Base-by-base conservation (phyloP, 352 stramenopile genomes). In the Phytophthora sp. region DNA sequence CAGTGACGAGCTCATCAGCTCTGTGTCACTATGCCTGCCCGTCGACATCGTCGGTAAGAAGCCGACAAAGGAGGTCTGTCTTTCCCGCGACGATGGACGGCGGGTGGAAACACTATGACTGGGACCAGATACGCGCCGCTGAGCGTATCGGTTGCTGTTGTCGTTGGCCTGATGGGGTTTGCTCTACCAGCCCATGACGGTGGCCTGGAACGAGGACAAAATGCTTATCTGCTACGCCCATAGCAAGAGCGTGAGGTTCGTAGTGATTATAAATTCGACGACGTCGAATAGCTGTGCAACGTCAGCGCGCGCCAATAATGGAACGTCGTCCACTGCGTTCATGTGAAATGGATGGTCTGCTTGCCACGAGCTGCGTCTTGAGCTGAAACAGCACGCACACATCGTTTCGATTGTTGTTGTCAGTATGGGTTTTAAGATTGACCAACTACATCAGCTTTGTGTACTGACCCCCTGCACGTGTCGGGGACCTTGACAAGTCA, bases 141-240 rank as follows among this genome's bases (percentile, higher is more conserved):
- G 24, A 47, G 21, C 41, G 18, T 53, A 7, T 53, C 2, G 39
- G 18, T 52, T 52, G 18, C 33, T 8, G 18, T 21, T n/a, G n/a
- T n/a, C n/a, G n/a, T n/a, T n/a, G n/a, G n/a, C n/a, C n/a, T n/a
- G n/a, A n/a, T n/a, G n/a, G n/a, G n/a, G n/a, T n/a, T n/a, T 49
- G 23, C 44, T 11, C 16, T 42, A 26, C 18, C 30, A 89, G 72
- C 64, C 93, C 24, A 95, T 85, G 16, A 95, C 87, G 0, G 78
- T 95, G 26, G 87, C 87, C 27, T 95, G 87, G 87, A 93, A 95
- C 26, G 71, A 86, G 31, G 80, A 95, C 71, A 91, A 92, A 63
- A 69, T 88, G 21, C 63, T 95, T 59, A 73, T 95, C 8, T 95
- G 87, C 33, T 77, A 93, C 57, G 87, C 87, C 9, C 87, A 95